These are phyloP conservation scores for Ceratocystis ficicola DNA, from an alignment of 2,329 filamentous ascomycete species.

Conservation along the genomic window DNA sequence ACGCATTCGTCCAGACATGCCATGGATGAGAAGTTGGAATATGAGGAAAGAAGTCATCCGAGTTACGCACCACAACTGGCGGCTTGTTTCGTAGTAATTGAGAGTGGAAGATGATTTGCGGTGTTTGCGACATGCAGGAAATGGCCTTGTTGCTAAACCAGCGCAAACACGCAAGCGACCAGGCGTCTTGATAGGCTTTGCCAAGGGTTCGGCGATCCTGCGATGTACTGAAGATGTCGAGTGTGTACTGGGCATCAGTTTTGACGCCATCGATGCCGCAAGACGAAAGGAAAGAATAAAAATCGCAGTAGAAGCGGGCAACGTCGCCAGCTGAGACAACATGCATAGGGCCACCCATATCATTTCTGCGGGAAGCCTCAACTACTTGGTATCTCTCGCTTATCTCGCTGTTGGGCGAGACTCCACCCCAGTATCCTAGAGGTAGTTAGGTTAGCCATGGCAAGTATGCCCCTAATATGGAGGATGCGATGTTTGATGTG, in stretches of 20 bases:
- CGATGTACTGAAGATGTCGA: constrained; percentile 62
- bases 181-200: constrained; percentile 69
- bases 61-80: constrained; percentile 67
- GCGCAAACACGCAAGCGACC: constrained; percentile 64
- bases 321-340: constrained; percentile 66
- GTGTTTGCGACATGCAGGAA: constrained; percentile 88
- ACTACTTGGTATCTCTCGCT: constrained; percentile 68
- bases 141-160: constrained; percentile 70
- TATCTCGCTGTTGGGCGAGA: constrained; percentile 62
- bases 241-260: constrained; percentile 81
- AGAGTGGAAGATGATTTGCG: constrained; percentile 73
- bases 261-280: constrained; percentile 79
- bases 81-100: constrained; percentile 68
- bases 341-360: constrained; percentile 53
- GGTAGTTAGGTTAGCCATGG: constrained; percentile 23
- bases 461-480: constrained; percentile 19
- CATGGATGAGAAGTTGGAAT: constrained; percentile 72
- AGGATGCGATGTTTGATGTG: not conserved
- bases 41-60: constrained; percentile 83
- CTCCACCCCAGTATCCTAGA: constrained; percentile 76
- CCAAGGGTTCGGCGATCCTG: constrained; percentile 59
- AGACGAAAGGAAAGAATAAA: constrained; percentile 67
- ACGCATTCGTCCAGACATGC: constrained; percentile 91
- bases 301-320: constrained; percentile 70
- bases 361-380: constrained; percentile 35